A percentile compares a stretch with the other conserved stretches of the same genome.
Evolutionary conservation across 306 rosid species (phyloP).

Genomic region (Begonia fuchsioides): DNA sequence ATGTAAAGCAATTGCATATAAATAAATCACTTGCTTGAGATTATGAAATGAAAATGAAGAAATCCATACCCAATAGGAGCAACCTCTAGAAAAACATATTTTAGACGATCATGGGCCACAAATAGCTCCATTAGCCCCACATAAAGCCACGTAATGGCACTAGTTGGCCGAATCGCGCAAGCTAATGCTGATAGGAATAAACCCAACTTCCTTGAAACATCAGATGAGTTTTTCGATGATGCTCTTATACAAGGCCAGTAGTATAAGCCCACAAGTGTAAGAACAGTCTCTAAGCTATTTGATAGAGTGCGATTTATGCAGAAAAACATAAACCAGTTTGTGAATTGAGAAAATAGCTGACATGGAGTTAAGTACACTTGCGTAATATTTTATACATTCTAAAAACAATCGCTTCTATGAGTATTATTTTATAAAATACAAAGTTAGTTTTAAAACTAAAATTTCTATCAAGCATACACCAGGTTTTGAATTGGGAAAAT

Average conservation of each 20-base stretch:
- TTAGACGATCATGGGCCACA: constrained; percentile 27
- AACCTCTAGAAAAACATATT: constrained; percentile 56
- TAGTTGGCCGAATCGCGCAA: constrained; percentile 83
- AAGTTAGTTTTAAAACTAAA: too few species aligned
- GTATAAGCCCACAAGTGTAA: constrained; percentile 64
- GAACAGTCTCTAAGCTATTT: constrained; percentile 79
- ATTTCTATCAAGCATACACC: too few species aligned
- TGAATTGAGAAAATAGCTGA: constrained; percentile 74
- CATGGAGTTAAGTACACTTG: constrained; percentile 30
- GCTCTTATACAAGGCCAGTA: constrained; percentile 82
- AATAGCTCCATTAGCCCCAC: constrained; percentile 64
- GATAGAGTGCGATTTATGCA: constrained; percentile 70
- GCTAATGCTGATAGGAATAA: constrained; percentile 60
- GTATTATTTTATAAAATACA: too few species aligned
- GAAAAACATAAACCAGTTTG: constrained; percentile 84
- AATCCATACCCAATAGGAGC: constrained; percentile 73
- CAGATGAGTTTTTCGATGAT: constrained; percentile 17
- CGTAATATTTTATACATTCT: not conserved
- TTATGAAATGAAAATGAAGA: not conserved
- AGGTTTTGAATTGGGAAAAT: too few species aligned
- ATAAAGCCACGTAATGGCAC: constrained; percentile 73
- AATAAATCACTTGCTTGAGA: not conserved
- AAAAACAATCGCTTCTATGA: not conserved
- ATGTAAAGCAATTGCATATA: not conserved
- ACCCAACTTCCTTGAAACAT: constrained; percentile 62